phyloP scores from a whole-genome alignment of 169 alveolate species.

The Cryptosporidium canis region DNA sequence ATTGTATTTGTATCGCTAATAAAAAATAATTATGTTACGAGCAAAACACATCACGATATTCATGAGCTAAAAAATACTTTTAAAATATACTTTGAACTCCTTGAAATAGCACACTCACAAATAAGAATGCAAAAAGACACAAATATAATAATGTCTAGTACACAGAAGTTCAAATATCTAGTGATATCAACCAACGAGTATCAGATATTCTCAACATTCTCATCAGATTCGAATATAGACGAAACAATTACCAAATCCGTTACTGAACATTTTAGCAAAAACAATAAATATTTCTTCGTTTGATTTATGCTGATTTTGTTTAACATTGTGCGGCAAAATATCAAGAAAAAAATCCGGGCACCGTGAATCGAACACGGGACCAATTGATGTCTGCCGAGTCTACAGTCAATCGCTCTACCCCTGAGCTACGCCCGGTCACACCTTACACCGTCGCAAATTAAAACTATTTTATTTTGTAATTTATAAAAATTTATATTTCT shows the following conservation, averaged over 20 bases:
- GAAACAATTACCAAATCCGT: not conserved
- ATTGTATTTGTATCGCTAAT: slow-evolving; percentile 1
- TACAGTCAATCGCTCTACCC: slow-evolving; percentile 75
- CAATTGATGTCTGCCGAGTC: slow-evolving; percentile 75
- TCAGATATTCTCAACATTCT: not conserved
- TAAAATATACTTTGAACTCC: slow-evolving; percentile 19
- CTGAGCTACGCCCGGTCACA: slow-evolving; percentile 74
- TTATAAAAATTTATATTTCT: not conserved
- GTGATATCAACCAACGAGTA: not conserved
- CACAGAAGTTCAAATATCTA: not conserved
- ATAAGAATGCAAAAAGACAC: not conserved
- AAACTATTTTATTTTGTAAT: not conserved
- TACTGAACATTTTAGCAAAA: not conserved
- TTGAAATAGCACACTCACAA: slow-evolving; percentile 47
- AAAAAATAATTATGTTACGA: slow-evolving; percentile 13
- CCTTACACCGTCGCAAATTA: accelerated
- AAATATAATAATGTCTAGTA: not conserved
- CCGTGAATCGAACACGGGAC: slow-evolving; percentile 76
- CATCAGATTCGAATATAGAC: not conserved
- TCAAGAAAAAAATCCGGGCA: slow-evolving; percentile 57
- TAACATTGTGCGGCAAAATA: not conserved
- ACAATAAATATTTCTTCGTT: not conserved
- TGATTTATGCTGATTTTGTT: not conserved
- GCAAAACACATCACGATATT: slow-evolving; percentile 20
- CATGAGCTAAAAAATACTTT: not conserved